These are phyloP conservation scores for Asterochloris sp. DNA, from an alignment of 139 green algal species.

Conservation along the genomic window DNA sequence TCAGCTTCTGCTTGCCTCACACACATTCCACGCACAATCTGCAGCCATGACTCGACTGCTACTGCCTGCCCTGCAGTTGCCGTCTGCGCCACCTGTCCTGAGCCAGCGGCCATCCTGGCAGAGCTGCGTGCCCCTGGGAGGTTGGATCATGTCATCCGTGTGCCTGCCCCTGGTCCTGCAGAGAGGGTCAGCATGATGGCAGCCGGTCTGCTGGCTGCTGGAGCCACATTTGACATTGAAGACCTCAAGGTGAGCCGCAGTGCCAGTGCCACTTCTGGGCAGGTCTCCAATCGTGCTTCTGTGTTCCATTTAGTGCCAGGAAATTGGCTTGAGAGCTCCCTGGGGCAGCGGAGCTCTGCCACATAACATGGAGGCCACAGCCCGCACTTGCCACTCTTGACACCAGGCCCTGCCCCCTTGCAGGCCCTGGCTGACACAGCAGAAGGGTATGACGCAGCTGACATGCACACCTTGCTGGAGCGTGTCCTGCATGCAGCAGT, in stretches of 20 bases:
- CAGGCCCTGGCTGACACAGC: constrained; percentile 33
- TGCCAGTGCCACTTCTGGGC: background rate
- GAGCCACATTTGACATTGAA: background rate
- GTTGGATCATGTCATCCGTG: constrained; percentile 44
- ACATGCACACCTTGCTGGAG: constrained; percentile 70
- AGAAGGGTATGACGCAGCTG: constrained; percentile 72
- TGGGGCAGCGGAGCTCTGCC: background rate
- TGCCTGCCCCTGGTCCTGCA: constrained; percentile 38
- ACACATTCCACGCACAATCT: too few relatives aligned
- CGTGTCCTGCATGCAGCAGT: constrained; percentile 54
- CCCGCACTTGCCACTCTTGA: background rate
- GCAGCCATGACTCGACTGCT: too few relatives aligned
- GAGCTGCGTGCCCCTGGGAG: constrained; percentile 44
- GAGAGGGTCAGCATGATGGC: constrained; percentile 28
- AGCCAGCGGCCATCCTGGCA: constrained; percentile 35
- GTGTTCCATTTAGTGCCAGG: background rate
- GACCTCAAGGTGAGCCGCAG: constrained; percentile 12
- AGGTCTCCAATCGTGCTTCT: too few relatives aligned
- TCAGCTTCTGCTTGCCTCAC: too few relatives aligned
- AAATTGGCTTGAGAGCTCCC: background rate
- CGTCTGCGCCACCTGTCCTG: constrained; percentile 33
- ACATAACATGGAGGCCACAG: background rate
- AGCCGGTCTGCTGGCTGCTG: constrained; percentile 17
- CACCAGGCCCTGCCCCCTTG: background rate
- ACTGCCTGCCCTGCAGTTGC: constrained; percentile 22